Evolutionary conservation across 139 green algal species (phyloP).

Genomic region (Tetradesmus obliquus): DNA sequence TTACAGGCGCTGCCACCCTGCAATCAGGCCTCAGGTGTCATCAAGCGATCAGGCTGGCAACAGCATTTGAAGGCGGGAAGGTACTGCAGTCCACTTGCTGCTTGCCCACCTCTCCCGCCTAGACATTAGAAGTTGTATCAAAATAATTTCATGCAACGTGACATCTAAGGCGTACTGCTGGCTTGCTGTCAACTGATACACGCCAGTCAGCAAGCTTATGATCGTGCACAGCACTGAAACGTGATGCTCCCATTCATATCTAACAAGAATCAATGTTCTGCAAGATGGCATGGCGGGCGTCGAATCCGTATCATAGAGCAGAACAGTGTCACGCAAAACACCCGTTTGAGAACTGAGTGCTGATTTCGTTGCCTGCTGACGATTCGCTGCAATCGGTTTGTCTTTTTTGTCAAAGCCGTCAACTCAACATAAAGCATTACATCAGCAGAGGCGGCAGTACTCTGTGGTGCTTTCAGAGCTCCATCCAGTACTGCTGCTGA

Average conservation of each 20-base stretch:
- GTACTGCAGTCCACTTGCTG: neutral
- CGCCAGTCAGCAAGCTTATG: neutral
- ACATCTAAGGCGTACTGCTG: neutral
- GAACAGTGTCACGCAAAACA: too few relatives aligned
- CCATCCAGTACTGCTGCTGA: neutral
- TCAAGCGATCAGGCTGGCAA: neutral
- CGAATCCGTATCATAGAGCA: too few relatives aligned
- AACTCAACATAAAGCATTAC: too few relatives aligned
- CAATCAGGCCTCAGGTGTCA: neutral
- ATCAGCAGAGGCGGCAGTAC: too few relatives aligned
- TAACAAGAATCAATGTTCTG: too few relatives aligned
- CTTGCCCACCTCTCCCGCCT: conserved; percentile 10
- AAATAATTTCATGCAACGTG: neutral
- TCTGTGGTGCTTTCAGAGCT: too few relatives aligned
- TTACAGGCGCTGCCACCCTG: conserved; percentile 5
- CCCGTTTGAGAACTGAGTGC: too few relatives aligned
- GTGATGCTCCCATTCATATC: neutral
- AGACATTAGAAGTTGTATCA: neutral
- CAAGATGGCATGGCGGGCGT: too few relatives aligned
- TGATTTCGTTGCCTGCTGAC: too few relatives aligned
- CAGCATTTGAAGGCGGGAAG: neutral
- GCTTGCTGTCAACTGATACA: neutral
- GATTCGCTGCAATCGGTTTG: too few relatives aligned
- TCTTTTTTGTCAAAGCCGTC: too few relatives aligned
- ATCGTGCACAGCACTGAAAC: neutral